phyloP scores from a whole-genome alignment of 2,329 filamentous ascomycete species.

The Diplodia mutila region DNA sequence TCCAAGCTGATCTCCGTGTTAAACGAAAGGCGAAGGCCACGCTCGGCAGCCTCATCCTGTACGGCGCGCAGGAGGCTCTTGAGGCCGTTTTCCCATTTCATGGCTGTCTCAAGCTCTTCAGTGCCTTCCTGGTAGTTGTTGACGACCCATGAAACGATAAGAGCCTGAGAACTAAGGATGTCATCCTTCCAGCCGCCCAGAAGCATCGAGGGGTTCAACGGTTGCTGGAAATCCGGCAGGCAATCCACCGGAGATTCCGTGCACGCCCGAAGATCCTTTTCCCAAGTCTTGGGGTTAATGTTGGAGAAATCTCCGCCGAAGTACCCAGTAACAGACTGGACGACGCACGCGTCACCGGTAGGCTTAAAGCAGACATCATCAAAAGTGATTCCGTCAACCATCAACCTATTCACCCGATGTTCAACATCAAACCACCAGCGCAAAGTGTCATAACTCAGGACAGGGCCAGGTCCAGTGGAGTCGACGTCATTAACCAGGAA shows the following conservation, averaged over 20 bases:
- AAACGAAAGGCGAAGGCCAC: slow-evolving; percentile 87
- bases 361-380: slow-evolving; percentile 94
- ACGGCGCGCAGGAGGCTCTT: slow-evolving; percentile 74
- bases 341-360: slow-evolving; percentile 82
- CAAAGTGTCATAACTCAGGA: slow-evolving; percentile 86
- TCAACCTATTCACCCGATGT: slow-evolving; percentile 71
- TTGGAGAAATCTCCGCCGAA: slow-evolving; percentile 70
- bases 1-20: slow-evolving; percentile 94
- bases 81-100: slow-evolving; percentile 86
- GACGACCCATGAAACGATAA: slow-evolving; percentile 94
- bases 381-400: slow-evolving; percentile 69
- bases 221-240: slow-evolving; percentile 85
- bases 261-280: slow-evolving; percentile 71
- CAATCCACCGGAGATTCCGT: slow-evolving; percentile 80
- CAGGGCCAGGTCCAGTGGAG: slow-evolving; percentile 67
- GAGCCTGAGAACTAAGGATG: slow-evolving; percentile 73
- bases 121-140: slow-evolving; percentile 81
- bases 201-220: slow-evolving; percentile 81
- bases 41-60: slow-evolving; percentile 75
- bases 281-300: slow-evolving; percentile 71
- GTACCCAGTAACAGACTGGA: slow-evolving; percentile 91
- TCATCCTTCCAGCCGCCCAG: slow-evolving; percentile 76
- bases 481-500: slow-evolving; percentile 90
- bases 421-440: slow-evolving; percentile 95
- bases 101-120: slow-evolving; percentile 69